phyloP scores from a whole-genome alignment of 495 filamentous ascomycete species.

The Entonaema liquescens region DNA sequence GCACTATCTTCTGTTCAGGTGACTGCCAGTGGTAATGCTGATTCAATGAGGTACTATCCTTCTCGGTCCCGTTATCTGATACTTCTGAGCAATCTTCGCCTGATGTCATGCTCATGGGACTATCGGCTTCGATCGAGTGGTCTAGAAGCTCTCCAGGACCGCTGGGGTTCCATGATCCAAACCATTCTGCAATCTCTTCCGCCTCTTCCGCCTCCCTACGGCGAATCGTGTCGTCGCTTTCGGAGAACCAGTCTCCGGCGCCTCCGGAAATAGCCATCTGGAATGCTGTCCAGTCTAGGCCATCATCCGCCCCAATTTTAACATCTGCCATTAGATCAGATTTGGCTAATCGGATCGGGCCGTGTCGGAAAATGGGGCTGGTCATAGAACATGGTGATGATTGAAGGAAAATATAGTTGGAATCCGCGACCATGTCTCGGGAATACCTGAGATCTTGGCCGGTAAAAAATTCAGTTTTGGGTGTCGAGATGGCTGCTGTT shows the following conservation, averaged over 20 bases:
- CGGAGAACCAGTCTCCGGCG: conserved; percentile 55
- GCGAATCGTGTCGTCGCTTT: conserved; percentile 52
- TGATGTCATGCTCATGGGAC: conserved; percentile 44
- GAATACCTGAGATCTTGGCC: conserved; percentile 24
- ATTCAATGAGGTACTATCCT: conserved; percentile 31
- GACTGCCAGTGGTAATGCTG: conserved; percentile 39
- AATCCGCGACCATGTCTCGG: conserved; percentile 44
- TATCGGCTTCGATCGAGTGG: conserved; percentile 35
- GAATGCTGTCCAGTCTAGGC: conserved; percentile 65
- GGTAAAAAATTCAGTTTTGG: conserved; percentile 31
- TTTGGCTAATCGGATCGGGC: conserved; percentile 57
- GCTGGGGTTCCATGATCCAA: conserved; percentile 51
- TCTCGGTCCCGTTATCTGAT: conserved; percentile 36
- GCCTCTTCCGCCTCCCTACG: conserved; percentile 51
- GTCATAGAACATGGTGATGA: conserved; percentile 54
- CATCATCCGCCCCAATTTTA: conserved; percentile 53
- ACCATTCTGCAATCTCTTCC: conserved; percentile 57
- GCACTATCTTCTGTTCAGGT: conserved; percentile 6
- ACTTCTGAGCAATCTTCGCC: conserved; percentile 42
- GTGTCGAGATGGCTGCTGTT: conserved; percentile 15
- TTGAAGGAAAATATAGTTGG: conserved; percentile 51
- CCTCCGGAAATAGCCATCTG: conserved; percentile 64
- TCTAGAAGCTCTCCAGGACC: conserved; percentile 47
- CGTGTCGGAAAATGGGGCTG: conserved; percentile 56
- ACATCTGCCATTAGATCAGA: conserved; percentile 50